phyloP scores from a whole-genome alignment of 2,329 filamentous ascomycete species.

The Thielaviopsis musarum region DNA sequence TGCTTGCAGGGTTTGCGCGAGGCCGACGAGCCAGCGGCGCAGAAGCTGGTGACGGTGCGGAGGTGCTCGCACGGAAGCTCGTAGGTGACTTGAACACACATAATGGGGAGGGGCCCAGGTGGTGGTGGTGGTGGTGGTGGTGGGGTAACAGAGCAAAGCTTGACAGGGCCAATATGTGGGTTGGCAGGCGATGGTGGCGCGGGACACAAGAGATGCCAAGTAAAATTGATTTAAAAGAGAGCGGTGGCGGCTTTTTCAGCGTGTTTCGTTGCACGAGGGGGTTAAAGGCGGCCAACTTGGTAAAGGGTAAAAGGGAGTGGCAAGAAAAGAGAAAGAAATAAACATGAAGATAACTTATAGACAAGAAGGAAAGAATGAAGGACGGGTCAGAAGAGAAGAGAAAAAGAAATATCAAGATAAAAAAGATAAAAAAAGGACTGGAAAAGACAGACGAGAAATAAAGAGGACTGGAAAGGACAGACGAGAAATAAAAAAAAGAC shows the following conservation, averaged over 20 bases:
- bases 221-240: background rate
- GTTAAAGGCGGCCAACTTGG: too few species aligned
- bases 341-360: background rate
- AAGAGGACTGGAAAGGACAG: background rate
- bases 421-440: background rate
- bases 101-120: constrained; percentile 14
- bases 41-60: constrained; percentile 28
- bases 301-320: too few species aligned
- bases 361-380: background rate
- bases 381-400: background rate
- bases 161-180: too few species aligned
- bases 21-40: constrained; percentile 22
- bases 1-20: constrained; percentile 25
- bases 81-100: constrained; percentile 35
- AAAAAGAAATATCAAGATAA: background rate
- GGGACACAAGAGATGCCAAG: background rate
- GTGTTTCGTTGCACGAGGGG: background rate
- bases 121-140: background rate
- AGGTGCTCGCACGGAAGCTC: constrained; percentile 35
- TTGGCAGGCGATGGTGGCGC: constrained; percentile 1
- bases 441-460: background rate
- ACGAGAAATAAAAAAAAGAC: background rate
- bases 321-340: background rate
- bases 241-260: background rate
- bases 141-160: background rate